Conservation (phyloP, 2,329 filamentous ascomycete species). For the Fusarium buxicola region DNA sequence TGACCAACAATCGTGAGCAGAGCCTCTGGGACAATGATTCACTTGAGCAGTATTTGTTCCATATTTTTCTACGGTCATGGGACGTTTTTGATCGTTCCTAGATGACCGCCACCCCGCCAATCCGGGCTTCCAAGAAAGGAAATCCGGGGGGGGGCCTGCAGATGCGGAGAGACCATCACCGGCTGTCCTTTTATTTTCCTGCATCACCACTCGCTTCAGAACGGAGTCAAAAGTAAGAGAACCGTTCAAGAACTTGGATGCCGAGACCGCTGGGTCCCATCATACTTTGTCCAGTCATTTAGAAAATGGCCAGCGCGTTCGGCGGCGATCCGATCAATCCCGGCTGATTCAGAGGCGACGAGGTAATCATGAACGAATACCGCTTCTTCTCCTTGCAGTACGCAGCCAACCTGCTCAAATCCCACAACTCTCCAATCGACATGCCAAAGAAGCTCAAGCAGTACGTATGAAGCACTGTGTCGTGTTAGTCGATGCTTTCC, state of each 20-base stretch:
- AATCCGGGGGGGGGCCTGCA: conserved; percentile 21
- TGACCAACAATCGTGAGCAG: not conserved
- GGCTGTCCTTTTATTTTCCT: conserved; percentile 1
- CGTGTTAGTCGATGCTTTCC: not conserved
- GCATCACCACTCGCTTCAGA: not conserved
- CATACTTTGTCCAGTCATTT: not conserved
- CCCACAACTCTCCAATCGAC: conserved; percentile 67
- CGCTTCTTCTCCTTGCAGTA: conserved; percentile 63
- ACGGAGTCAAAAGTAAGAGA: no score
- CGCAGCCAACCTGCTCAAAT: conserved; percentile 64
- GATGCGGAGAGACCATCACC: conserved; percentile 13
- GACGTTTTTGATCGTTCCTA: not conserved
- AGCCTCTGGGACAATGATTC: not conserved
- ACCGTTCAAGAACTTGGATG: no score
- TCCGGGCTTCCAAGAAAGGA: conserved; percentile 24
- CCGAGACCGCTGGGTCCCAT: not conserved
- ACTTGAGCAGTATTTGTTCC: not conserved
- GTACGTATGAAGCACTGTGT: conserved; percentile 59
- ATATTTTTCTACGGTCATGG: not conserved
- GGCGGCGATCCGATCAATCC: conserved; percentile 35
- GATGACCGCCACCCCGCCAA: not conserved
- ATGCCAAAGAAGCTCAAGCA: conserved; percentile 64
- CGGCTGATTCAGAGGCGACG: conserved; percentile 61
- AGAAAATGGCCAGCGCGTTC: conserved; percentile 43
- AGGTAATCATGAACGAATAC: conserved; percentile 73